These are phyloP conservation scores for Theobroma grandiflorum DNA, from an alignment of 441 rosid species.

Conservation along the genomic window DNA sequence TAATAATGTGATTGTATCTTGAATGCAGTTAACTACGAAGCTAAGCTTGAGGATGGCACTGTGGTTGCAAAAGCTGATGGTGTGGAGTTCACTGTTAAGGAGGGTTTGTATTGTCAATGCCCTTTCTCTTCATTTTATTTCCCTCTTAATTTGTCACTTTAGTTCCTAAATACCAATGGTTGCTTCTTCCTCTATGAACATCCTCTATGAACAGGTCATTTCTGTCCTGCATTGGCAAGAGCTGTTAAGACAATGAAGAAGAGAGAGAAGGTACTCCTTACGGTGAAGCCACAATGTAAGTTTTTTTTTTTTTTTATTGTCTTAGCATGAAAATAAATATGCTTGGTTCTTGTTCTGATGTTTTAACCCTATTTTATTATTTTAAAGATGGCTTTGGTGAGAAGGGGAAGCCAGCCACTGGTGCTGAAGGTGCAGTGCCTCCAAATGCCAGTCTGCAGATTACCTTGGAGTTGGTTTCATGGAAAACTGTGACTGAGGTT, in stretches of 20 bases:
- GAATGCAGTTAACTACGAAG: slow-evolving; percentile 78
- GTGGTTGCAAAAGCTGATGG: slow-evolving; percentile 75
- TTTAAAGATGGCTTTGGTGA: slow-evolving; percentile 90
- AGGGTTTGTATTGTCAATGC: slow-evolving; percentile 44
- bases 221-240: slow-evolving; percentile 76
- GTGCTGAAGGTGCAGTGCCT: slow-evolving; percentile 68
- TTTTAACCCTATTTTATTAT: not conserved
- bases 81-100: slow-evolving; percentile 74
- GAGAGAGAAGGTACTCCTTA: slow-evolving; percentile 72
- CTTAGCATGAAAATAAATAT: not conserved
- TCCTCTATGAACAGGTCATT: slow-evolving; percentile 50
- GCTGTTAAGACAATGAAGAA: slow-evolving; percentile 95
- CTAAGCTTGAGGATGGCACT: slow-evolving; percentile 74
- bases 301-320: not conserved
- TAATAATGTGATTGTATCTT: not conserved
- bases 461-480: slow-evolving; percentile 72
- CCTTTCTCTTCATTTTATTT: not conserved
- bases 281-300: slow-evolving; percentile 92
- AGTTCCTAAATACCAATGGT: not conserved
- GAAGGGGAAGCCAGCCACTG: slow-evolving; percentile 73
- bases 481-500: slow-evolving; percentile 83
- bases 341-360: not conserved
- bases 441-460: slow-evolving; percentile 72
- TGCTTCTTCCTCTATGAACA: slow-evolving; percentile 23
- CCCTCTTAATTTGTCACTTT: not conserved